Conservation (phyloP, 139 green algal genomes). For the Tetraselmis striata region DNA sequence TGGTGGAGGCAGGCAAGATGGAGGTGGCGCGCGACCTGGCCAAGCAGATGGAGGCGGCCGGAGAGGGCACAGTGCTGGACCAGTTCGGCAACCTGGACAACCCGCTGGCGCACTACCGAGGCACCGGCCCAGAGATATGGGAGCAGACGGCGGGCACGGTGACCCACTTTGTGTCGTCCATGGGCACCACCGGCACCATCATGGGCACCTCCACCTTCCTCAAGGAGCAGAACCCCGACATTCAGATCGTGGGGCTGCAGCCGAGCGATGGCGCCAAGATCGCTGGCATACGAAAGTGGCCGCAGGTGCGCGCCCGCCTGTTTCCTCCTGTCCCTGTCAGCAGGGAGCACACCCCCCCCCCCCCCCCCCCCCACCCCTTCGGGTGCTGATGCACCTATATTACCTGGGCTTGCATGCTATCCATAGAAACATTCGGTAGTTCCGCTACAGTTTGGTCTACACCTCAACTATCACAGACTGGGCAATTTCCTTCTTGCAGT, state of each 20-base stretch:
- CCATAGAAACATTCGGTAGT: no score
- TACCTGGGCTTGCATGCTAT: neutral
- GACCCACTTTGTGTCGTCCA: constrained; percentile 43
- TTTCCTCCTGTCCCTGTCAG: neutral
- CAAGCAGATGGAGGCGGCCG: constrained; percentile 16
- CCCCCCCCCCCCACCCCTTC: no score
- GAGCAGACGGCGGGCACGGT: constrained; percentile 38
- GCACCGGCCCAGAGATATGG: constrained; percentile 42
- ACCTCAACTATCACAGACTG: no score
- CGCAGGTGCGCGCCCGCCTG: neutral
- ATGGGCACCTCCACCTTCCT: constrained; percentile 36
- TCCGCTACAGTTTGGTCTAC: no score
- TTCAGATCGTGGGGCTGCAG: constrained; percentile 40
- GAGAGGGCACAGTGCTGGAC: constrained; percentile 36
- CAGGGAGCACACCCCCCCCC: no score
- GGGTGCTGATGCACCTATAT: no score
- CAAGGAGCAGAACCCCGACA: constrained; percentile 32
- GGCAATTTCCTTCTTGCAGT: no score
- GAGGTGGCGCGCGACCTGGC: constrained; percentile 37
- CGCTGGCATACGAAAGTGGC: constrained; percentile 37
- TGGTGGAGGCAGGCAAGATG: constrained; percentile 26
- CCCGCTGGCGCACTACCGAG: constrained; percentile 25
- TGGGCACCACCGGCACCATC: constrained; percentile 48
- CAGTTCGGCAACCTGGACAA: constrained; percentile 44
- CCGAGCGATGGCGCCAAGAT: constrained; percentile 30